Percentiles rank a stretch among this genome's conserved stretches.
Conservation (phyloP, 768 basidiomycete species). For the Lactarius deliciosus region DNA sequence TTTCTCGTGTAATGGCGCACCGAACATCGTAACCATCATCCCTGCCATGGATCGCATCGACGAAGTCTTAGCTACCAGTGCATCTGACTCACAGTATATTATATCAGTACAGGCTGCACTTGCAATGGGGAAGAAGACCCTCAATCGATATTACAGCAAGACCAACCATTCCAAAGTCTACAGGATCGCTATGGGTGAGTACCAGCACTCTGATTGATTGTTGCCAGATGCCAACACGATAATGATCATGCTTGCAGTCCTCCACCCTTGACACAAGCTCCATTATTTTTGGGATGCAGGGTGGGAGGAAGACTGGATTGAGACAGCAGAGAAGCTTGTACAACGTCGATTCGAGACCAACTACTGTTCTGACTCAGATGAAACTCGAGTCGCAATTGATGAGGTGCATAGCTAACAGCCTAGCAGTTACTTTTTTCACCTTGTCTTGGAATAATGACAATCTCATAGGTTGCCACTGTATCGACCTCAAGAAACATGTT, state of each 20-base stretch:
- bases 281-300: background rate
- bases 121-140: background rate
- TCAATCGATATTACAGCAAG: background rate
- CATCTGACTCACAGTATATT: background rate
- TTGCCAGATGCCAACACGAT: too few relatives aligned
- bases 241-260: too few relatives aligned
- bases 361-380: too few relatives aligned
- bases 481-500: too few relatives aligned
- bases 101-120: background rate
- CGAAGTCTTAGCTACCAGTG: background rate
- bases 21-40: background rate
- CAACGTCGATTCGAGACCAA: too few relatives aligned
- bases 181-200: background rate
- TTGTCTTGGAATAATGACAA: too few relatives aligned
- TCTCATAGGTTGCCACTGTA: too few relatives aligned
- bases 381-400: too few relatives aligned
- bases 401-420: too few relatives aligned
- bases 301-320: conserved; percentile 13
- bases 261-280: conserved; percentile 5
- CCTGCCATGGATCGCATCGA: background rate
- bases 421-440: too few relatives aligned
- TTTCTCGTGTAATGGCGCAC: background rate
- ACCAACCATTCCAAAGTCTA: background rate
- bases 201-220: too few relatives aligned
- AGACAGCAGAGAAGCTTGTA: background rate